Evolutionary conservation across 2,329 filamentous ascomycete species (phyloP).

Genomic region (Botrytis deweyae): DNA sequence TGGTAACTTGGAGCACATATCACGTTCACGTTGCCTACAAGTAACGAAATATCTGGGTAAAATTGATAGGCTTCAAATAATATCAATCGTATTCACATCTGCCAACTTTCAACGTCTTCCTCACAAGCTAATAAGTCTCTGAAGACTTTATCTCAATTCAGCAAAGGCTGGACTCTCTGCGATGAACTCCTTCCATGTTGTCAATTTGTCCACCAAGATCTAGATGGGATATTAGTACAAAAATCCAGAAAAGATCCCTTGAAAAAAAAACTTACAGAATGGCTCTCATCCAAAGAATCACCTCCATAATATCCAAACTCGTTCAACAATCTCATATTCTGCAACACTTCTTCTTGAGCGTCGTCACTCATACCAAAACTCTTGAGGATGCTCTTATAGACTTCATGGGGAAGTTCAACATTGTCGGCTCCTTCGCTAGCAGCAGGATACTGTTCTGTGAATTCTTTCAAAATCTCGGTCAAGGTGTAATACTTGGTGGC

Average conservation of each 20-base stretch:
- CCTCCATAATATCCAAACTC: constrained; percentile 55
- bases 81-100: not conserved
- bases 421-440: constrained; percentile 43
- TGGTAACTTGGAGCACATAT: not conserved
- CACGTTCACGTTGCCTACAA: not conserved
- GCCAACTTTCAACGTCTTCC: not conserved
- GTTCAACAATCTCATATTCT: constrained; percentile 54
- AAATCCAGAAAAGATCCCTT: not conserved
- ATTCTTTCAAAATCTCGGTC: constrained; percentile 43
- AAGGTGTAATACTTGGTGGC: constrained; percentile 46
- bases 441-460: constrained; percentile 44
- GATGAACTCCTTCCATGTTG: constrained; percentile 45
- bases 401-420: constrained; percentile 42
- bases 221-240: constrained; percentile 24
- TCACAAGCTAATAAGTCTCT: not conserved
- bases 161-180: constrained; percentile 40
- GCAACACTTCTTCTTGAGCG: constrained; percentile 49
- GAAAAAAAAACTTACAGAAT: constrained; percentile 32
- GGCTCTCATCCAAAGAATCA: constrained; percentile 43
- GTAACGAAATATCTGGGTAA: not conserved
- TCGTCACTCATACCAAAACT: constrained; percentile 42
- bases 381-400: constrained; percentile 44
- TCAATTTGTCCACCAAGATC: constrained; percentile 43
- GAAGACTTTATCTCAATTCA: constrained; percentile 40
- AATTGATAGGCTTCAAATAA: not conserved